Base-by-base conservation (phyloP, 2,329 filamentous ascomycete genomes). In the Scedosporium boydii region DNA sequence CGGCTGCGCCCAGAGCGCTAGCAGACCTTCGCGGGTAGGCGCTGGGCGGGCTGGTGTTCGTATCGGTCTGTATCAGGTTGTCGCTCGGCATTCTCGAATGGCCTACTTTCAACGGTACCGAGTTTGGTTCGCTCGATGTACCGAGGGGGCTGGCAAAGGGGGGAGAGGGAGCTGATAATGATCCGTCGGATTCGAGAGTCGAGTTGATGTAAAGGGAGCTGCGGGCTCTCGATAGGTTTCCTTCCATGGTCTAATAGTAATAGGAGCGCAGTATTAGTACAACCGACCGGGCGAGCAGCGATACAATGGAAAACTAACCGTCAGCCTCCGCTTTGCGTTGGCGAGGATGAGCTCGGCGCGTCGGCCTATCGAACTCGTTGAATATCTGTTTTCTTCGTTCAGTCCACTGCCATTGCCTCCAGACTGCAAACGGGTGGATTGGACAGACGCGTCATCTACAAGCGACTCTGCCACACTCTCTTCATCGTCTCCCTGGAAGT, bases 341-440 rank as follows among this genome's bases (percentile, higher is more conserved):
- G 92, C 91, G 62, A 98, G 80, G 70, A 97, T 97, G 70, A 93
- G 82, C 72, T 97, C 93, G 1, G 93, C 93, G 68, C 91, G 85
- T 67, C 88, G 87, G 72, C 91, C 93, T 66, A 96, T 76, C 26
- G 90, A 86, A 16, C 83, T 86, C 58, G 89, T 90, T 3, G 90
- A 90, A 68, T 88, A 85, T 55, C 82, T 80, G 62, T 89, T 83
- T 63, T 86, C 84, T 3, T 82, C 66, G 29, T 66, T 74, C 64
- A 68, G 64, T 66, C 63, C 70, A 67, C 64, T 65, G 65, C 73
- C 42, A 56, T 65, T 63, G 68, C 67, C 61, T 64, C 67, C 58
- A 64, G 70, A 69, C 64, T 69, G 67, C 53, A 66, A 58, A 56
- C 73, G 73, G 9, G 71, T 55, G 12, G 61, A 61, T n/a, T 65